Evolutionary conservation across 805 yeast genomes (phyloP), one percentile per base, ranked within the genome.

Genomic region (Torulaspora franciscae): DNA sequence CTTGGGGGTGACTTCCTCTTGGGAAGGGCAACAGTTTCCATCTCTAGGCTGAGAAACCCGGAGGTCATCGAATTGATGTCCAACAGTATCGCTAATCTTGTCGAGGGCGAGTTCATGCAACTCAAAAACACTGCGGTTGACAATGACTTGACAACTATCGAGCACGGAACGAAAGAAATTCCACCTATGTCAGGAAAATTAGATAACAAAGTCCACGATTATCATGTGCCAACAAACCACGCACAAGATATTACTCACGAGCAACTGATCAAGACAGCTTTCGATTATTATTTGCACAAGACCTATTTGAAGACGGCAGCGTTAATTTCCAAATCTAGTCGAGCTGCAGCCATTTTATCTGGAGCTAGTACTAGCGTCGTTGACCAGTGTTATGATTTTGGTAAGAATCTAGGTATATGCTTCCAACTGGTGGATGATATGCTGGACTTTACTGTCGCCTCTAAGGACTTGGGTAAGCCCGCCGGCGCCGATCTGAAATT

Each of bases 41-140:
- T 93, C 52, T 95, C 97, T 9, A 73, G 99, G 49, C 70, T 93
- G 40, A 75, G 97, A 61, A 91, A 93, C 64, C 91, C 96, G n/a
- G 98, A 93, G 70, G 99, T 93, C 37, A 90, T 89, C 47, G 99
- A 93, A 69, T 74, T 93, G 49, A 79, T 93, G 71, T 89, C 97
- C 3, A 91, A 96, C 10, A 85, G 96, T 26, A 93, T 93, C 62
- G 99, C 98, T 9, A 93, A 93, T 63, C 74, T 93, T 48, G 98
- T 93, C 1, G 99, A 93, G 69, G 99, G 99, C 40, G 99, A 93
- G 69, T 91, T 93, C 64, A 93, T 93, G 98, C 99, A 93, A 69
- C 77, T 93, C 71, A 90, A 91, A 57, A 93, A 93, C 67, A 88
- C 96, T 0, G 93, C 90, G 6, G 69, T 73, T 46, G 86, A 77